Percentiles rank a stretch among this genome's conserved stretches.
Conservation (phyloP, 768 basidiomycete genomes). For the Gyrodon lividus region DNA sequence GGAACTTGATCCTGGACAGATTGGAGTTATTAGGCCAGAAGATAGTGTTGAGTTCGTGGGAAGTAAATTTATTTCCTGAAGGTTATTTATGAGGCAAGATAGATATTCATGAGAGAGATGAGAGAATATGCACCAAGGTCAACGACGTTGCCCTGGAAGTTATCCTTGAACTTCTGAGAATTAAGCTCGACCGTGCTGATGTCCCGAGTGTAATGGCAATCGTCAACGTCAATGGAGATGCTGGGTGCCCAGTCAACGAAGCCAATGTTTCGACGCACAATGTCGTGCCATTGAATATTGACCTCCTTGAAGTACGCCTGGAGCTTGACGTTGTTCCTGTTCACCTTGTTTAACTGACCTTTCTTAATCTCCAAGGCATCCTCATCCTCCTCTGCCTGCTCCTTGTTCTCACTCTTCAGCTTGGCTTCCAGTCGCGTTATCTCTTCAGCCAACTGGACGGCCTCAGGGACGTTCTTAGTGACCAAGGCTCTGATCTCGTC, state of each 20-base stretch:
- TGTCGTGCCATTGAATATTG: slow-evolving; percentile 21
- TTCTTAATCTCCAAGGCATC: slow-evolving; percentile 7
- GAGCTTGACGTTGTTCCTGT: slow-evolving; percentile 17
- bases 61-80: slow-evolving; percentile 30
- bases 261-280: slow-evolving; percentile 24
- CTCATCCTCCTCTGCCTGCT: slow-evolving; percentile 12
- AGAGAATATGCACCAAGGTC: slow-evolving; percentile 30
- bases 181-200: slow-evolving; percentile 28
- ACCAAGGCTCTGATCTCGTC: slow-evolving; percentile 26
- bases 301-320: slow-evolving; percentile 23
- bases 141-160: slow-evolving; percentile 32
- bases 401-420: slow-evolving; percentile 21
- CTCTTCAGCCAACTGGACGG: slow-evolving; percentile 18
- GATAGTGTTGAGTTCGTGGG: slow-evolving; percentile 18
- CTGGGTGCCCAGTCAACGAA: slow-evolving; percentile 22
- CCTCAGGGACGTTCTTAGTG: slow-evolving; percentile 7
- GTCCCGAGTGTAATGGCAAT: slow-evolving; percentile 25
- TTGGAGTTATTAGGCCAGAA: slow-evolving; percentile 22
- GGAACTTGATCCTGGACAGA: slow-evolving; percentile 26
- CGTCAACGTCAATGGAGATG: slow-evolving; percentile 22
- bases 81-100: slow-evolving; percentile 16
- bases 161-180: slow-evolving; percentile 23
- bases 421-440: slow-evolving; percentile 26
- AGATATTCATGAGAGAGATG: slow-evolving; percentile 14
- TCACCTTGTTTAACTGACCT: slow-evolving; percentile 18